These are phyloP conservation scores for Serendipita sp. DNA, from an alignment of 768 basidiomycete genomes.

Conservation along the genomic window DNA sequence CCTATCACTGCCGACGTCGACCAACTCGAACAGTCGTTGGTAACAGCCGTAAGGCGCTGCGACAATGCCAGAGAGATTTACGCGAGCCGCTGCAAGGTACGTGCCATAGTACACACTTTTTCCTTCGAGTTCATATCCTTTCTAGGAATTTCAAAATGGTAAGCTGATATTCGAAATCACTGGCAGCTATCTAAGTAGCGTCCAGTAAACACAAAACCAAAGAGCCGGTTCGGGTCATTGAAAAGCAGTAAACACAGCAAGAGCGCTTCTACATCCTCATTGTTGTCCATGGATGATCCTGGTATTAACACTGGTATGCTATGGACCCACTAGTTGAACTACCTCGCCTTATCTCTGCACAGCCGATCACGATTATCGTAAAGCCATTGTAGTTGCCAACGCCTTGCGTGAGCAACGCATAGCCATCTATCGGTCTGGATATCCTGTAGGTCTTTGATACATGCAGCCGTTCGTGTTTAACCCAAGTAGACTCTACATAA, in stretches of 20 bases:
- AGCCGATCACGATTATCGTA: constrained; percentile 2
- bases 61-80: not conserved
- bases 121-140: not conserved
- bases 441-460: not conserved
- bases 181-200: not conserved
- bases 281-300: constrained; percentile 1
- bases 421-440: not conserved
- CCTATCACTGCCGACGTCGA: not conserved
- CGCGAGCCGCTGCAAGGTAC: constrained; percentile 2
- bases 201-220: not conserved
- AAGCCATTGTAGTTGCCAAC: constrained; percentile 4
- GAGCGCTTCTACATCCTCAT: not conserved
- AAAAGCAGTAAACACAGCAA: not conserved
- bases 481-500: not conserved
- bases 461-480: not conserved
- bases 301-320: not conserved
- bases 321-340: not conserved
- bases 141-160: not conserved
- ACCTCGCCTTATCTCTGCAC: not conserved
- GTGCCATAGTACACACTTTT: not conserved
- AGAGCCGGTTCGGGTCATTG: not conserved
- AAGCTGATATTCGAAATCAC: not conserved
- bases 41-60: not conserved
- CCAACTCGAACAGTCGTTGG: not conserved
- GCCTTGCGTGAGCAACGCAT: not conserved